Base-by-base conservation (phyloP, 2,329 filamentous ascomycete genomes). In the Diaporthe capsici region DNA sequence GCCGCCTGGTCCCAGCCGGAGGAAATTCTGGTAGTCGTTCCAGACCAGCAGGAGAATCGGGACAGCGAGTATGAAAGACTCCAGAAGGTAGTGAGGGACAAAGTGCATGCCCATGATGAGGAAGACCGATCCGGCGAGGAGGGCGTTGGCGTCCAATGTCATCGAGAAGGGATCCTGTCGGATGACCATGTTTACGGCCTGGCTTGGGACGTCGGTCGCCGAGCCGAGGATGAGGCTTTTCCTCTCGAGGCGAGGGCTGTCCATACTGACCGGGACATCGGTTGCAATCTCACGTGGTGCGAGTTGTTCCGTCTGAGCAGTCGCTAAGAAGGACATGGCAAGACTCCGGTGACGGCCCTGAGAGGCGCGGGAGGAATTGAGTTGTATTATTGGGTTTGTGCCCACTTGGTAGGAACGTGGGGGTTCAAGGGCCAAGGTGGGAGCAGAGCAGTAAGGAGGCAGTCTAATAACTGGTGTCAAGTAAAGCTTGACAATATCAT, bases 1-100 rank as follows among this genome's bases (percentile, higher is more conserved):
- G 75, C 95, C 95, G 34, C 95, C 95, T 0, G 94, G 94, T 0
- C 95, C 95, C 28, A 97, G 91, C 53, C 90, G 90, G 78, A 96
- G 86, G 84, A 95, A 97, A 82, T 92, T 93, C 72, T 88, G 86
- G 84, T 95, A 97, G 86, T 96, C 94, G 81, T 91, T 90, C 81
- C 91, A 90, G 79, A 94, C 84, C 76, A 90, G 85, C 9, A 90
- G 82, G 42, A 86, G 77, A 37, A 87, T 65, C 1, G 90, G 89
- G 10, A 88, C 82, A n/a, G 89, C 78, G 28, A 87, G 81, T 70
- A 92, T 85, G 67, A 91, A 80, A 68, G 86, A 81, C 78, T 90
- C 86, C 55, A 89, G 86, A 28, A 88, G 79, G n/a, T 82, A 82
- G 6, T 87, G 84, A 44, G 88, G 85, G 60, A 90, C 78, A 74